phyloP scores from a whole-genome alignment of 495 filamentous ascomycete species.

The Aspergillus leporis region DNA sequence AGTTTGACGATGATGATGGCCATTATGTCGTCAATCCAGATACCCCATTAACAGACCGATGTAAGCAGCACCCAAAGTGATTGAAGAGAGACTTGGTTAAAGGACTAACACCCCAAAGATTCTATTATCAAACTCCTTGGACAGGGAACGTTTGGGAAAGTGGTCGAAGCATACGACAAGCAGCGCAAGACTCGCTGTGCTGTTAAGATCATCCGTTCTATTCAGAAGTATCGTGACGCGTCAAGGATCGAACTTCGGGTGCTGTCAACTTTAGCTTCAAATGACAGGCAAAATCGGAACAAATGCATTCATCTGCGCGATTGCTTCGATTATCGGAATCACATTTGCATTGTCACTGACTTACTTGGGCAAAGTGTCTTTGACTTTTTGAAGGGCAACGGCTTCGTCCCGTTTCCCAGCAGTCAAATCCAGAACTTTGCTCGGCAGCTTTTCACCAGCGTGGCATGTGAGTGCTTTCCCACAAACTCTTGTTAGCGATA shows the following conservation, averaged over 20 bases:
- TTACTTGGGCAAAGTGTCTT: slow-evolving; percentile 95
- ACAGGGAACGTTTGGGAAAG: slow-evolving; percentile 97
- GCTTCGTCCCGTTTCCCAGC: slow-evolving; percentile 96
- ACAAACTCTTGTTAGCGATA: neutral
- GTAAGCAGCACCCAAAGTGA: slow-evolving; percentile 53
- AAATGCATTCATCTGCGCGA: slow-evolving; percentile 96
- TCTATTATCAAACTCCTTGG: slow-evolving; percentile 84
- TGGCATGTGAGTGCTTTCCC: slow-evolving; percentile 81
- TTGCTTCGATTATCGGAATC: slow-evolving; percentile 95
- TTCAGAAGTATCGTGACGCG: slow-evolving; percentile 96
- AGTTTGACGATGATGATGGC: slow-evolving; percentile 92
- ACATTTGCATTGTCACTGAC: slow-evolving; percentile 99
- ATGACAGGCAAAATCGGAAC: slow-evolving; percentile 90
- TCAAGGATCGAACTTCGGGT: slow-evolving; percentile 95
- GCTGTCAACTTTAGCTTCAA: slow-evolving; percentile 82
- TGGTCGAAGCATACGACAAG: slow-evolving; percentile 87
- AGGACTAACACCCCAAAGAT: slow-evolving; percentile 52
- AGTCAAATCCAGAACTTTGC: slow-evolving; percentile 98
- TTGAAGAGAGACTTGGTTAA: slow-evolving; percentile 12
- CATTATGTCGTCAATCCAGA: slow-evolving; percentile 91
- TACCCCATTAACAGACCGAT: slow-evolving; percentile 80
- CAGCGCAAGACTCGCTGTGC: slow-evolving; percentile 75
- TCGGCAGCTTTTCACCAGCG: slow-evolving; percentile 93
- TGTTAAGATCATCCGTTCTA: slow-evolving; percentile 96
- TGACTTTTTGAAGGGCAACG: slow-evolving; percentile 94